Base-by-base conservation (phyloP, 345 rosid genomes). In the Pistacia vera region DNA sequence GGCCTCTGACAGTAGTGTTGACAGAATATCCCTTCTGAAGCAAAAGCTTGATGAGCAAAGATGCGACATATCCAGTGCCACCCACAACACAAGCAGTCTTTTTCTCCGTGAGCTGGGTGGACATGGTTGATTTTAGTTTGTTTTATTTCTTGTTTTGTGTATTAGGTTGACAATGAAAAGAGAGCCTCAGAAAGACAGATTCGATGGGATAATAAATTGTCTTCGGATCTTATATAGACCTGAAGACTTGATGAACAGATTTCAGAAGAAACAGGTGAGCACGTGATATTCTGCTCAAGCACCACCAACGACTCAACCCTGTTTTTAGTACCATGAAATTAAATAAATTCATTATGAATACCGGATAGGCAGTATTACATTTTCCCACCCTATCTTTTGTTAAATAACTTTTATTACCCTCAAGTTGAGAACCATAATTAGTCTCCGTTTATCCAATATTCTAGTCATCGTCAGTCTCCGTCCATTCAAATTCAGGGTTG, bases 51-150 rank as follows among this genome's bases (percentile, higher is more conserved):
- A 93, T 61, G 75, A 96, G 85, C 85, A 78, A 76, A 58, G 98
- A 93, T 0, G 95, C 99, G 28, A 93, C 84, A 73, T 84, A 90
- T 35, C 99, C 97, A 0, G 80, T 76, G 57, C 99, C 99, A 38
- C 99, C 97, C 1, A 89, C 83, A 8, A 96, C 98, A 77, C 98
- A 95, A 9, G 86, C 97, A 66, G 38, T 85, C 87, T 83, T 92
- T 22, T 80, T 82, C 17, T 55, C 75, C 3, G 44, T 59, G 41
- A 25, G 10, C 22, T 79, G 75, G 68, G 22, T 67, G 10, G 69
- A 88, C 90, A 83, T 88, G 51, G 33, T 14, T 30, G 38, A 3
- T 13, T 33, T 22, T 17, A 0, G 13, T 18, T 30, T 9, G 14
- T 70, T 14, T 11, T 16, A 18, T 33, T 52, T 22, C 9, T 36